Conservation (phyloP, 768 basidiomycete genomes). For the Punctularia strigosozonata region DNA sequence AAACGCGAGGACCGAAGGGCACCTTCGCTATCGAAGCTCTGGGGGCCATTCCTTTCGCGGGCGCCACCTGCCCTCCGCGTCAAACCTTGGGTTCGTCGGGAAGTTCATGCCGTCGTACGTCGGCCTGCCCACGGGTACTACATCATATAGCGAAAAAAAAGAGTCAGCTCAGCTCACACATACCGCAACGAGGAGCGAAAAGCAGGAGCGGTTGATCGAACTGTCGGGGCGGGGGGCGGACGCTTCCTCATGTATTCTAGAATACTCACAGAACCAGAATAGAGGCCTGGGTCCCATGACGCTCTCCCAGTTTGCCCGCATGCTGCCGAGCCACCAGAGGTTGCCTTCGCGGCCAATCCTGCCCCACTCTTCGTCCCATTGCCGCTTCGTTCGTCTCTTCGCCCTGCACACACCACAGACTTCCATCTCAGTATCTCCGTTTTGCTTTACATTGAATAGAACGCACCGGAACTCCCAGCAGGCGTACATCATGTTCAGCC, state of each 20-base stretch:
- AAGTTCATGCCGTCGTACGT: conserved; percentile 51
- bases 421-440: not conserved
- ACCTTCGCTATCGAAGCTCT: conserved; percentile 40
- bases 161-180: not conserved
- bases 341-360: conserved; percentile 62
- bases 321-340: conserved; percentile 74
- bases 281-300: conserved; percentile 64
- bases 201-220: not conserved
- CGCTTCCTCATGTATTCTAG: not conserved
- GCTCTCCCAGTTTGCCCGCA: conserved; percentile 55
- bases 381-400: conserved; percentile 28
- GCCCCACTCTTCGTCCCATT: conserved; percentile 82
- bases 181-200: conserved; percentile 4
- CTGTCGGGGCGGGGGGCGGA: conserved; percentile 2
- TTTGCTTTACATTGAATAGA: too few relatives aligned
- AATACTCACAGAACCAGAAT: conserved; percentile 72
- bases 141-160: not conserved
- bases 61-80: conserved; percentile 52
- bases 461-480: conserved; percentile 48
- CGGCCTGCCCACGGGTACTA: conserved; percentile 41
- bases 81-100: conserved; percentile 64
- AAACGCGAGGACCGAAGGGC: too few relatives aligned
- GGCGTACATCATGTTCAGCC: conserved; percentile 37
- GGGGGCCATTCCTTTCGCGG: conserved; percentile 61
- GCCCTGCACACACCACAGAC: conserved; percentile 24